Base-by-base conservation (phyloP, 2,329 filamentous ascomycete genomes). In the Cadophora sp. region DNA sequence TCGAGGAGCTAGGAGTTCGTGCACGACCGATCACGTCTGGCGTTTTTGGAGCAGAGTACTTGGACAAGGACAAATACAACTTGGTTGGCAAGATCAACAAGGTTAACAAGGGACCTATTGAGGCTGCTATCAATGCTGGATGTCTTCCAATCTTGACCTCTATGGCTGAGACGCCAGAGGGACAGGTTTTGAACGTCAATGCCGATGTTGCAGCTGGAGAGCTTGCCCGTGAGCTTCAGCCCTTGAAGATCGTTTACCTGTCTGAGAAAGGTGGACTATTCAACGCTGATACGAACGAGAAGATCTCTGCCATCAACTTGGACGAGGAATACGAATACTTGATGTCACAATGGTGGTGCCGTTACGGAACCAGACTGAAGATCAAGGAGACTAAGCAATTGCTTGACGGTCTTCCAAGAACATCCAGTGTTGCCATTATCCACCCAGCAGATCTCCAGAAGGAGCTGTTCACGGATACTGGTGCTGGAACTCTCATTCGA, bases 371-470 rank as follows among this genome's bases (percentile, higher is more conserved):
- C 45, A 88, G 94, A 70, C 85, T 98, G 71, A 99, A 99, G 89
- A 98, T 99, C 80, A 93, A 92, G 82, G 94, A 99, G 82, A 96
- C 97, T 82, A 97, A 97, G 84, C 94, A 97, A 67, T 86, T 99
- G 33, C 83, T 99, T 62, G 92, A 93, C 73, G 90, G 92, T 59
- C 87, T 99, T 20, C 96, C 96, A 61, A 90, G 93, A 74, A 95
- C 92, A 65, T 97, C 95, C 20, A 97, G 93, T 74, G 95, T 99
- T 59, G 96, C 96, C 69, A 98, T 99, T 76, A 99, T 98, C 74
- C 94, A 98, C 81, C 95, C 96, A 1, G 94, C 92, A 71, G 94
- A 97, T 79, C 85, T 99, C 51, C 94, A 98, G 81, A 97, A 96
- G 82, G 96, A 99, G 80, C 83, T 98, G 6, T 97, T 98, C 81